Conservation (phyloP, 2,329 filamentous ascomycete species). For the Neurospora crassa region DNA sequence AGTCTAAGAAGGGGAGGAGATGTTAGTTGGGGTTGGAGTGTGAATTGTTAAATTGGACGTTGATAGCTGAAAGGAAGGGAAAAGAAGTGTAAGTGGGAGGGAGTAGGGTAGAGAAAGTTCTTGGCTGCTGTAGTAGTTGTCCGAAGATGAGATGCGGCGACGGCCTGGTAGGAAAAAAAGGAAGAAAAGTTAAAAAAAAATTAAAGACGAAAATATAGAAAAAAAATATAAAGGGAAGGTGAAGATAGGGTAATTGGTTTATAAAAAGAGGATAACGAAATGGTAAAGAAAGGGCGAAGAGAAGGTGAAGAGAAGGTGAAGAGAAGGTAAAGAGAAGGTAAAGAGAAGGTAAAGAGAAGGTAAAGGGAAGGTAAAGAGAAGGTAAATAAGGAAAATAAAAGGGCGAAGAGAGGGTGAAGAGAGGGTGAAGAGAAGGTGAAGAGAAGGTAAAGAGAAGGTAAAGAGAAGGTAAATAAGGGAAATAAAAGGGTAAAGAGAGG, state of each 20-base stretch:
- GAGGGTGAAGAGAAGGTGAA: neutral
- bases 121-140: neutral
- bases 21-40: neutral
- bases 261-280: too few species aligned
- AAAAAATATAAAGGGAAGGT: too few species aligned
- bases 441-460: too few species aligned
- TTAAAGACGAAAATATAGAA: neutral
- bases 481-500: neutral
- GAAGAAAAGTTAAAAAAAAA: neutral
- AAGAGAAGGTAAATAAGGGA: too few species aligned
- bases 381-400: neutral
- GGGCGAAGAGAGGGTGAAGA: neutral
- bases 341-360: neutral
- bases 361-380: neutral
- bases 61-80: rapidly evolving
- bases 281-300: too few species aligned
- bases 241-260: neutral
- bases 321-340: rapidly evolving
- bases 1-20: slow-evolving; percentile 8
- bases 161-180: neutral
- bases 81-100: neutral
- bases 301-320: neutral
- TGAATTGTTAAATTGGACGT: neutral
- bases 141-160: too few species aligned
- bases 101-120: neutral